Evolutionary conservation across 1,284 basidiomycete species (phyloP), one percentile per base, ranked within the genome.

Genomic region (Ganoderma resinaceum): DNA sequence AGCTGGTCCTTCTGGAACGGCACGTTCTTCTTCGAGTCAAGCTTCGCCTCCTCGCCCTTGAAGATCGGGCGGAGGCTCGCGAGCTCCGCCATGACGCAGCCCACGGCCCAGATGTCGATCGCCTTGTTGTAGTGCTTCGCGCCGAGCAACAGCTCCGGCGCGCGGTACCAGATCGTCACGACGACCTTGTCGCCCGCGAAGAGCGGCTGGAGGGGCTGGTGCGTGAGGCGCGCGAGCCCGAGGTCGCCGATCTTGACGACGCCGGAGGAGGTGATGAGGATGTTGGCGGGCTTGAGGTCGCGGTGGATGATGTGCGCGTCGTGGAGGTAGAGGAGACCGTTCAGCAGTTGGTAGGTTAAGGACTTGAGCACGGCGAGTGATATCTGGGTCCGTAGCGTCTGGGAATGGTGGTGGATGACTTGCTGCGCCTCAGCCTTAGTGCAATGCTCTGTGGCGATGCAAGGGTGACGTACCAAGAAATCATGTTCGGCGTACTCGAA

Each of bases 401-500:
- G 95, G 4, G 95, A 95, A 77, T 99, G 95, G 79, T 99, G 96
- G 78, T 99, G 97, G 62, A 99, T 99, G 69, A 99, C 92, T 95
- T 99, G 97, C 94, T 97, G 65, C 12, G 42, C n/a, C 3, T 35
- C 9, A 52, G 33, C 37, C 59, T 58, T 40, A 43, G 26, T 16
- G 8, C 5, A 63, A 31, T 57, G 46, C 33, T 42, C 8, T 49
- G 38, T 55, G 9, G 42, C 23, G 11, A 37, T 20, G 20, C 16
- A 58, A 40, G 18, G 14, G 23, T 4, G 33, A 55, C 93, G 70
- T 73, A 95, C 95, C 58, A 98, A 84, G 77, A 98, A 97, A 80
- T 99, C 98, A 78, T 99, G 98, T 76, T 99, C 98, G 4, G 97
- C 97, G 74, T 98, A 99, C 75, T 99, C 97, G 74, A 99, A 99